Evolutionary conservation across 2,329 filamentous ascomycete genomes (phyloP), one percentile per base, ranked within the genome.

Genomic region (Periconia sp.): DNA sequence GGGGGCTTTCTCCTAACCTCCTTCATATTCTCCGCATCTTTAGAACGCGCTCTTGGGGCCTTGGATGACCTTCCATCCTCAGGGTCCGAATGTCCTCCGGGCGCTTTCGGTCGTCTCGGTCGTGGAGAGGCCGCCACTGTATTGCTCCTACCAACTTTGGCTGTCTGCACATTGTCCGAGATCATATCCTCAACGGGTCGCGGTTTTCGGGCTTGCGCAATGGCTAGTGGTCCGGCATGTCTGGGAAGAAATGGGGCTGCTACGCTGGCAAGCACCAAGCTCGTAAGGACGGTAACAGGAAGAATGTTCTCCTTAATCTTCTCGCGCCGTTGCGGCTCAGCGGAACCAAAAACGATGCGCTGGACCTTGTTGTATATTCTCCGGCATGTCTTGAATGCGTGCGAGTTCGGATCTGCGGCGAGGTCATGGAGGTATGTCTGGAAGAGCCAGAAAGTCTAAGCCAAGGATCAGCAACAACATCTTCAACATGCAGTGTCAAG

Each of bases 281-380:
- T 92, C 25, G 87, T 86, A 23, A 94, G 80, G 2, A 94, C 85
- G 5, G 87, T 89, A 40, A 92, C 88, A 6, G 89, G 89, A 26
- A 92, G 70, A 5, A 87, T 79, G 66, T 94, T 94, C 70, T 92
- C 88, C 64, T 84, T 86, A 66, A 94, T 91, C 73, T 86, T 87
- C 58, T 90, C 87, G 53, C 84, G 78, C 44, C 84, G 80, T 47
- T 78, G 78, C 18, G 81, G 78, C 61, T 92, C 88, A 23, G 85
- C 79, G 17, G 87, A 78, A 15, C 89, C 89, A 68, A 94, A 94
- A 18, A 94, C 88, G 57, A 94, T 89, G 69, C 89, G 85, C 71
- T 94, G 89, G 26, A 94, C 88, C 71, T 89, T 90, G 73, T 94
- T 94, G 75, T 92, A 92, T 56, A 94, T 84, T 61, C 89, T 79